Percentiles rank a stretch among this genome's conserved stretches.
Conservation (phyloP, 306 rosid genomes). For the Quercus agrifolia region DNA sequence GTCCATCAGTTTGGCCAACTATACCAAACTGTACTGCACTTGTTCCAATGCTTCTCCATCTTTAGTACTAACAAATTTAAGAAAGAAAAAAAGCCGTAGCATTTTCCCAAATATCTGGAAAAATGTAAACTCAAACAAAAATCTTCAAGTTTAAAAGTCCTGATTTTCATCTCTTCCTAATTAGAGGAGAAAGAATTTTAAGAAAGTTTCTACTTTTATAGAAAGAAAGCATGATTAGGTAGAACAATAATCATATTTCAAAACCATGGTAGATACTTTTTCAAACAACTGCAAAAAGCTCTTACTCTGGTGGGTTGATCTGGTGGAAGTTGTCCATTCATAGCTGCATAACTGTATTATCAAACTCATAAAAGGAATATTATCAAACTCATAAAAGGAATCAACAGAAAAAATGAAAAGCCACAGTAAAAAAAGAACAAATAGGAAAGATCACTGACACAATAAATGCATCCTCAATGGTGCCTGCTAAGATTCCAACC, state of each 20-base stretch:
- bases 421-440: background rate
- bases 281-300: slow-evolving; percentile 1
- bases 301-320: slow-evolving; percentile 41
- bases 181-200: background rate
- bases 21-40: too few species aligned
- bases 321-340: slow-evolving; percentile 51
- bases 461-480: slow-evolving; percentile 73
- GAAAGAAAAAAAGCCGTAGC: background rate
- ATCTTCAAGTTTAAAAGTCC: background rate
- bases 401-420: slow-evolving; percentile 1
- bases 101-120: background rate
- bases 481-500: slow-evolving; percentile 90
- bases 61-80: background rate
- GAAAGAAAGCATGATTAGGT: too few species aligned
- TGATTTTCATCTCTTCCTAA: background rate
- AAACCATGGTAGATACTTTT: background rate
- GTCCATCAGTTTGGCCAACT: too few species aligned
- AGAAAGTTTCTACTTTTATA: background rate
- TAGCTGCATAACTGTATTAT: slow-evolving; percentile 72
- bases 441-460: slow-evolving; percentile 47
- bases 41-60: too few species aligned
- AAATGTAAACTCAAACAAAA: background rate
- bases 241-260: too few species aligned
- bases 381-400: slow-evolving; percentile 11
- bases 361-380: slow-evolving; percentile 8